Evolutionary conservation across 1,139 yeast genomes (phyloP), one percentile per base, ranked within the genome.

Genomic region (Hyphopichia pseudoburtonii): DNA sequence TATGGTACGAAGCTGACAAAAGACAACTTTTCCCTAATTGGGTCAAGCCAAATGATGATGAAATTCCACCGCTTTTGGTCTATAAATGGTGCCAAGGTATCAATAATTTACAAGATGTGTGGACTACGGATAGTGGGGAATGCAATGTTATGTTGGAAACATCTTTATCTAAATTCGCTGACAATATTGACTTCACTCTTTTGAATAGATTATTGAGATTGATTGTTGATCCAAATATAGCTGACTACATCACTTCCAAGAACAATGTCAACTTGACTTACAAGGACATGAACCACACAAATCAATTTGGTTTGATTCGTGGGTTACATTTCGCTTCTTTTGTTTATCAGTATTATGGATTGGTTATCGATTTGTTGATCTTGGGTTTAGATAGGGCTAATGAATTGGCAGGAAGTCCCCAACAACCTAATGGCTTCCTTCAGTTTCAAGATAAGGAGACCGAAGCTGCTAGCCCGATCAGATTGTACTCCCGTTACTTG

Each of bases 41-140:
- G 98, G 73, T 92, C 32, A 92, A 94, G 56, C 98, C 99, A 4
- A 82, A 87, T 47, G 98, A 92, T 52, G 80, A 88, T 22, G 98
- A 94, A 56, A 86, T 92, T 17, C 95, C 97, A 0, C 98, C 97
- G 1, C 62, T 90, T 29, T 66, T 90, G 43, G 95, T 86, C 0
- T 90, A 92, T 62, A 92, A 90, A 55, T 92, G 97, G 96, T 82
- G 90, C 50, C 96, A 87, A 52, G 96, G 96, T n/a, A 73, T 92
- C 39, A 92, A 89, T 55, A 88, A 89, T 49, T 61, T 89, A 36
- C 65, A 76, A 7, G 70, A 79, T 30, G 85, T 90, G 1, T 92
- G 98, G 98, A 80, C 82, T 35, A 77, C 82, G 1, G 60, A 74
- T 0, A 68, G 78, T 27, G 96, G 95, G 2, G 85, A 87, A 53